These are phyloP conservation scores for Emergomyces africanus DNA, from an alignment of 2,329 filamentous ascomycete species.

Conservation along the genomic window DNA sequence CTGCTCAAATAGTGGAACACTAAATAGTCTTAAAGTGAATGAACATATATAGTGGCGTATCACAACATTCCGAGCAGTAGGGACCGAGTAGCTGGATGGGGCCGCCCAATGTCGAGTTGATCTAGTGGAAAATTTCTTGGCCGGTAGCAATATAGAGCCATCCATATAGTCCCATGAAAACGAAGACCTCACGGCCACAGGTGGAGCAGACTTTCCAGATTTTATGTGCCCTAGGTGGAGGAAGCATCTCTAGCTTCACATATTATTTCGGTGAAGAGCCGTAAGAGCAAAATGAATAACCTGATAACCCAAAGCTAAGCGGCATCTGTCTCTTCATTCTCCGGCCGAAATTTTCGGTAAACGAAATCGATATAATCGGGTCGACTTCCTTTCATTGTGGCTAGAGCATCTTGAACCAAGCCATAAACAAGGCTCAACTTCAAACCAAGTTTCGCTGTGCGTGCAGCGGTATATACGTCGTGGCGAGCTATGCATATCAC, in stretches of 20 bases:
- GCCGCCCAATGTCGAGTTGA: background rate
- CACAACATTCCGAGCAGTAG: background rate
- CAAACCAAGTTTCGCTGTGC: slow-evolving; percentile 69
- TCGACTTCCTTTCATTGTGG: slow-evolving; percentile 54
- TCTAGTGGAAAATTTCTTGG: background rate
- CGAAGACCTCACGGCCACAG: background rate
- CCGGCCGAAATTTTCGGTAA: background rate
- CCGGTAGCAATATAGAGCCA: background rate
- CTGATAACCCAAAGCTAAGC: background rate
- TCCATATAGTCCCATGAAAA: background rate
- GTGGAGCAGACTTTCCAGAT: background rate
- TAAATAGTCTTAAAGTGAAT: background rate
- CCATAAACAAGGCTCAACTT: slow-evolving; percentile 70
- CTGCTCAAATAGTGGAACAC: background rate
- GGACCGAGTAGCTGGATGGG: background rate
- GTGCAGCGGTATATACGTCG: slow-evolving; percentile 59
- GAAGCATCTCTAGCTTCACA: background rate
- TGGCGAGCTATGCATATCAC: slow-evolving; percentile 51
- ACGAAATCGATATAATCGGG: slow-evolving; percentile 51
- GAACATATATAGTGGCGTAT: background rate
- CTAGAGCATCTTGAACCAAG: slow-evolving; percentile 62
- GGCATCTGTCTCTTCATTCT: background rate
- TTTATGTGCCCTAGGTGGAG: background rate
- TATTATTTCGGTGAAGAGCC: background rate
- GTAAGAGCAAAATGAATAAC: background rate